Evolutionary conservation across 257 asterid genomes (phyloP).

Genomic region (Echites panduratus): DNA sequence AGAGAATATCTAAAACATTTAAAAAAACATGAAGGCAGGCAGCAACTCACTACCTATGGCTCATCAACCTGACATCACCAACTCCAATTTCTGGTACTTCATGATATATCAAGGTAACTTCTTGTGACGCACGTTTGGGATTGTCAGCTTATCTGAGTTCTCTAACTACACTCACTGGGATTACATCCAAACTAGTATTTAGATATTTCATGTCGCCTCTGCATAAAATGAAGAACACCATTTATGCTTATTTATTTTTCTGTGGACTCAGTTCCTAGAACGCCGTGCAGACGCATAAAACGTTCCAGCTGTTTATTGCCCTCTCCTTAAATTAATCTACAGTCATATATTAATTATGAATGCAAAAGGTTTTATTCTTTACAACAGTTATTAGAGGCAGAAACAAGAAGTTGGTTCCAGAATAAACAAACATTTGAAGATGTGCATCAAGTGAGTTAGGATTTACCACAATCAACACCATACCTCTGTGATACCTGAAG

Average conservation of each 20-base stretch:
- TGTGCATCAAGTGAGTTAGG: not conserved
- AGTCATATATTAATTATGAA: not conserved
- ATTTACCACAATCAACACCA: constrained; percentile 1
- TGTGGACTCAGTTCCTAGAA: not conserved
- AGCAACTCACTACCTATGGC: not conserved
- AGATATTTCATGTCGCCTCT: not conserved
- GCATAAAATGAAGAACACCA: not conserved
- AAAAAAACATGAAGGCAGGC: not conserved
- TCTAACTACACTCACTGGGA: not conserved
- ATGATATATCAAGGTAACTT: not conserved
- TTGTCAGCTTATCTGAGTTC: not conserved
- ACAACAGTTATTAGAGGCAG: not conserved
- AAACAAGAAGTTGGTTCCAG: not conserved
- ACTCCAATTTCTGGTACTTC: not conserved
- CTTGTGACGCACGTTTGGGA: not conserved
- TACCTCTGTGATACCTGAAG: constrained; percentile 75
- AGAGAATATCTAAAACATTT: not conserved
- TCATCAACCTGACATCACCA: not conserved
- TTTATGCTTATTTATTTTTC: not conserved
- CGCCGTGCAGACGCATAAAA: not conserved
- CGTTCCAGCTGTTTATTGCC: not conserved
- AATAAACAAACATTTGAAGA: no score
- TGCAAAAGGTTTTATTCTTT: not conserved
- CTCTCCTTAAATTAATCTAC: no score
- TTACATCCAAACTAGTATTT: not conserved